Percentiles rank a stretch among this genome's conserved stretches.
phyloP scores from a whole-genome alignment of 2,329 filamentous ascomycete genomes.

The Alternaria ethzedia region DNA sequence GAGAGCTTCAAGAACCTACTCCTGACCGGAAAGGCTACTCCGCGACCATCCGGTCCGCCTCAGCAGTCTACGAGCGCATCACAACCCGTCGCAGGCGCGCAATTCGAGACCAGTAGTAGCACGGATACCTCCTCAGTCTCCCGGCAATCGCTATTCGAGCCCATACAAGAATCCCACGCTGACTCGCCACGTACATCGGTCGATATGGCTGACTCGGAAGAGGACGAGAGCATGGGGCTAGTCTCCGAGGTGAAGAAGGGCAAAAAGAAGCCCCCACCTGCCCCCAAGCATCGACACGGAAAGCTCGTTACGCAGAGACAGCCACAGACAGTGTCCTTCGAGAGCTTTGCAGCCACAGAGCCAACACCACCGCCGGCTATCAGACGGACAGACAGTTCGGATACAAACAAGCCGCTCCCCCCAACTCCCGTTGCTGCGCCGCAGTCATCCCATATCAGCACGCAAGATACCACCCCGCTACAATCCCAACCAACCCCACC shows the following conservation, averaged over 20 bases:
- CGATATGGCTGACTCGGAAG: constrained; percentile 62
- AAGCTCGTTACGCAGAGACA: constrained; percentile 68
- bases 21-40: constrained; percentile 70
- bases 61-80: constrained; percentile 31
- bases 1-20: constrained; percentile 78
- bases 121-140: constrained; percentile 67
- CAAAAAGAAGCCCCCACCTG: constrained; percentile 69
- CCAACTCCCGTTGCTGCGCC: constrained; percentile 52
- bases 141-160: constrained; percentile 65
- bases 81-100: constrained; percentile 27
- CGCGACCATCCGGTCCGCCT: constrained; percentile 34
- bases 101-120: constrained; percentile 57
- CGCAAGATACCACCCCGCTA: constrained; percentile 28
- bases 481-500: constrained; percentile 18
- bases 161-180: constrained; percentile 49
- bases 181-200: constrained; percentile 66
- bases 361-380: constrained; percentile 29
- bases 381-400: constrained; percentile 49
- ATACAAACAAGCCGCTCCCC: constrained; percentile 69
- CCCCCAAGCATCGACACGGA: constrained; percentile 77
- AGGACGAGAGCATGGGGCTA: constrained; percentile 50
- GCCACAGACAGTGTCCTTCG: constrained; percentile 47
- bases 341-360: constrained; percentile 37
- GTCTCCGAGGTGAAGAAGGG: constrained; percentile 55
- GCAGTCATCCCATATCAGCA: constrained; percentile 25